Conservation (phyloP, 805 yeast species). For the Wickerhamomyces chaumierensis region DNA sequence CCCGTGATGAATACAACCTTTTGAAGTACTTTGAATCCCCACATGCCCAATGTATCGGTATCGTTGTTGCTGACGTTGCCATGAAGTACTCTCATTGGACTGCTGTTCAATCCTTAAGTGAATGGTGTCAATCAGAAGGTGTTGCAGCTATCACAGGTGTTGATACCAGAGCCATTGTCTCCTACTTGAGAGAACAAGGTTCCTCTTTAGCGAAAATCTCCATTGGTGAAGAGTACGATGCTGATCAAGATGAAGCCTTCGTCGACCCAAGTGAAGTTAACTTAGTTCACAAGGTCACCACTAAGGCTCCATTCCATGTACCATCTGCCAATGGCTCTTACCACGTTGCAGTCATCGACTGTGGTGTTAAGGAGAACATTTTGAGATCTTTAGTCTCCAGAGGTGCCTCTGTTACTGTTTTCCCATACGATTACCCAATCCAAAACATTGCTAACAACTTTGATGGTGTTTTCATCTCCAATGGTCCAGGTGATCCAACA, state of each 20-base stretch:
- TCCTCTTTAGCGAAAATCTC: slow-evolving; percentile 86
- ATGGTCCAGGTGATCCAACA: slow-evolving; percentile 98
- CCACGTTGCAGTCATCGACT: slow-evolving; percentile 90
- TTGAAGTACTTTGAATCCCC: slow-evolving; percentile 90
- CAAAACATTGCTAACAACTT: slow-evolving; percentile 84
- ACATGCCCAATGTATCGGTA: slow-evolving; percentile 85
- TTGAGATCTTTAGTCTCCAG: slow-evolving; percentile 86
- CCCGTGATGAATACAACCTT: slow-evolving; percentile 73
- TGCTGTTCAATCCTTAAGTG: slow-evolving; percentile 88
- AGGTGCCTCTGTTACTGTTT: slow-evolving; percentile 92
- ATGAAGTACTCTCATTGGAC: slow-evolving; percentile 98
- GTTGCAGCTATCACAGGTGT: slow-evolving; percentile 96
- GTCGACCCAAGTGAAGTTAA: slow-evolving; percentile 85
- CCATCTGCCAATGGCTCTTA: slow-evolving; percentile 44
- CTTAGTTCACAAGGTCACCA: slow-evolving; percentile 86
- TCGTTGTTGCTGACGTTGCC: slow-evolving; percentile 93
- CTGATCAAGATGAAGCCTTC: slow-evolving; percentile 83
- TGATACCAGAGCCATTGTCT: slow-evolving; percentile 91
- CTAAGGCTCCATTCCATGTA: slow-evolving; percentile 90
- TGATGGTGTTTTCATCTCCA: slow-evolving; percentile 90
- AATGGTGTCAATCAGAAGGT: slow-evolving; percentile 95
- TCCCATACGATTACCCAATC: slow-evolving; percentile 92
- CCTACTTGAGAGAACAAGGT: slow-evolving; percentile 91
- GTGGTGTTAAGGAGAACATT: slow-evolving; percentile 98
- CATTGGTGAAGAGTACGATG: slow-evolving; percentile 84